A percentile compares a stretch with the other conserved stretches of the same genome.
Conservation (phyloP, 352 stramenopile species). For the Globisporangium emineosum region DNA sequence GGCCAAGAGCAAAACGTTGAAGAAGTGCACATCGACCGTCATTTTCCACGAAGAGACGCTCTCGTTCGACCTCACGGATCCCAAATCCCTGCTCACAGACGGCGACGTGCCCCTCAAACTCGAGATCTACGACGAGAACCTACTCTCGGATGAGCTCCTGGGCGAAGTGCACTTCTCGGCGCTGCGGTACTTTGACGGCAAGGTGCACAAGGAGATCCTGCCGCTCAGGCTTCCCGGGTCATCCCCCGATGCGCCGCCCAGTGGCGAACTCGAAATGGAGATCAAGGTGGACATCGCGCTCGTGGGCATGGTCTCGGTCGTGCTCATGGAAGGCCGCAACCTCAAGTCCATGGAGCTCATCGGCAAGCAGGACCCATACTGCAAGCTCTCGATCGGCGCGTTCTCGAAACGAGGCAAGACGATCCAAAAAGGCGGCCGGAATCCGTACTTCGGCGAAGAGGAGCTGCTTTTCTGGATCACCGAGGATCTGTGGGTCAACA, state of each 20-base stretch:
- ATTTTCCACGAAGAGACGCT: constrained; percentile 88
- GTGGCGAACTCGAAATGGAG: constrained; percentile 64
- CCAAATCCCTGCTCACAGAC: constrained; percentile 58
- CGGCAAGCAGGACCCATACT: constrained; percentile 90
- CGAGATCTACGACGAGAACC: constrained; percentile 87
- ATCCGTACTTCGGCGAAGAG: constrained; percentile 91
- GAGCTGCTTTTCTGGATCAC: constrained; percentile 91
- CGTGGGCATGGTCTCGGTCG: constrained; percentile 82
- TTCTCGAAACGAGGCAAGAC: constrained; percentile 78
- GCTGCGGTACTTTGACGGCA: constrained; percentile 76
- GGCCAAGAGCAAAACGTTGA: constrained; percentile 78
- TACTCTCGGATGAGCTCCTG: constrained; percentile 84
- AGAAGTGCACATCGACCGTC: constrained; percentile 71
- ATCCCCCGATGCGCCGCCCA: constrained; percentile 14
- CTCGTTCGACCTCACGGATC: constrained; percentile 80
- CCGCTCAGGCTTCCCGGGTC: constrained; percentile 44
- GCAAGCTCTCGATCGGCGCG: constrained; percentile 71
- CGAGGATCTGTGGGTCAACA: constrained; percentile 85
- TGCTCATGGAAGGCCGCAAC: constrained; percentile 85
- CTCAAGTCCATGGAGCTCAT: constrained; percentile 91
- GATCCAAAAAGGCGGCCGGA: constrained; percentile 70
- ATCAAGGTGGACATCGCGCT: constrained; percentile 76
- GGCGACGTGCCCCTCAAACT: constrained; percentile 72
- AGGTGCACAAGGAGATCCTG: constrained; percentile 50
- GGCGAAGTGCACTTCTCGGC: constrained; percentile 66